phyloP scores from a whole-genome alignment of 768 basidiomycete species.

The Kwoniella heveanensis region DNA sequence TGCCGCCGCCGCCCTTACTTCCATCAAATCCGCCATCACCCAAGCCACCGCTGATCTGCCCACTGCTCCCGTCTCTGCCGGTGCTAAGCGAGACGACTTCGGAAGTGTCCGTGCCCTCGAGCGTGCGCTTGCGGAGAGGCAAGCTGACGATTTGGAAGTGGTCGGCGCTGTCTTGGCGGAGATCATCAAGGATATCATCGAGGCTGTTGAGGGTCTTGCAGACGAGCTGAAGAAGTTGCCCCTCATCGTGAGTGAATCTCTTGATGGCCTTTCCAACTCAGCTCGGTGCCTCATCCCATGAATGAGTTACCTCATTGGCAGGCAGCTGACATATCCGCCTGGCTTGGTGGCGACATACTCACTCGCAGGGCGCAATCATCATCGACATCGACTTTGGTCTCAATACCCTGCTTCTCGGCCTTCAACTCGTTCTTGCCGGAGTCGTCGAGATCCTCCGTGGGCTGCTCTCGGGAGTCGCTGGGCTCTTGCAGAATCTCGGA shows the following conservation, averaged over 20 bases:
- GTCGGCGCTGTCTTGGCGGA: constrained; percentile 17
- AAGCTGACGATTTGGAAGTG: constrained; percentile 9
- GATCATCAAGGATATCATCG: constrained; percentile 19
- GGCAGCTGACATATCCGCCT: too few species aligned
- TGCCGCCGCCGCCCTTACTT: constrained; percentile 6
- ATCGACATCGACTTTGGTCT: constrained; percentile 21
- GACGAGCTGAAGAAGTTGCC: constrained; percentile 15
- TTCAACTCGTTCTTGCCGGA: constrained; percentile 25
- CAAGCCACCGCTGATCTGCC: constrained; percentile 6
- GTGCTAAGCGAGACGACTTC: not conserved
- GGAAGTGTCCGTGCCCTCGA: not conserved
- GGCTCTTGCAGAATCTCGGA: constrained; percentile 23
- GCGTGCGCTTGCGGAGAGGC: not conserved
- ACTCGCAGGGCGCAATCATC: constrained; percentile 26
- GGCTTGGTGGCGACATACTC: not conserved
- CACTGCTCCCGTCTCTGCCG: not conserved
- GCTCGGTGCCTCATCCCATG: too few species aligned
- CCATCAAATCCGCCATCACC: constrained; percentile 16
- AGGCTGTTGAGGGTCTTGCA: constrained; percentile 18
- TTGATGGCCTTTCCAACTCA: too few species aligned
- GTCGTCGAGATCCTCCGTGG: constrained; percentile 20
- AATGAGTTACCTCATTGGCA: too few species aligned
- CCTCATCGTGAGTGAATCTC: constrained; percentile 21
- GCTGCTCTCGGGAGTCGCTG: constrained; percentile 18
- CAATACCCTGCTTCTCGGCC: constrained; percentile 23